phyloP scores from a whole-genome alignment of 257 asterid species.

The Lithospermum erythrorhizon region DNA sequence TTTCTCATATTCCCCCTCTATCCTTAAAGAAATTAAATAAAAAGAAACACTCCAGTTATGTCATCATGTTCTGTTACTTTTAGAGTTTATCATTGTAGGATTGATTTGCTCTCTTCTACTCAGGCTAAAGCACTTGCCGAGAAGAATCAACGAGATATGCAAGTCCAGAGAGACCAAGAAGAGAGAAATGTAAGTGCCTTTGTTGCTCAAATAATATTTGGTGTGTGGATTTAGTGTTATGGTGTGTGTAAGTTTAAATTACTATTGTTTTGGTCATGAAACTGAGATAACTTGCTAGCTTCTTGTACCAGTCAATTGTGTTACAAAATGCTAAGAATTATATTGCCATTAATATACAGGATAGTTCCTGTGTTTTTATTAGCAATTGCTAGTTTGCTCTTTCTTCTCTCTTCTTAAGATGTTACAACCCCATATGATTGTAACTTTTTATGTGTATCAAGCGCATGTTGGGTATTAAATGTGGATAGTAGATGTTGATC shows the following conservation, averaged over 20 bases:
- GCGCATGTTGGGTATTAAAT: background rate
- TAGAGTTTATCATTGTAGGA: background rate
- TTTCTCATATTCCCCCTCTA: background rate
- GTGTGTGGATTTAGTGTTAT: background rate
- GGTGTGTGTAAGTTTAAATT: too few relatives aligned
- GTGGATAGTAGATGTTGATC: too few relatives aligned
- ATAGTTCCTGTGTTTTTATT: background rate
- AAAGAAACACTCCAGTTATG: too few relatives aligned
- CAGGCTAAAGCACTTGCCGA: constrained; percentile 98
- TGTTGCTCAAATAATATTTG: background rate
- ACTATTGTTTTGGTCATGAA: too few relatives aligned
- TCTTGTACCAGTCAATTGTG: too few relatives aligned
- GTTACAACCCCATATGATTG: background rate
- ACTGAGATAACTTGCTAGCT: too few relatives aligned
- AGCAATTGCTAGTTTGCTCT: background rate
- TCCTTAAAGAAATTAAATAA: too few relatives aligned
- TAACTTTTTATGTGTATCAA: background rate
- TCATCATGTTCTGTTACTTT: background rate
- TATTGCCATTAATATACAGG: too few relatives aligned
- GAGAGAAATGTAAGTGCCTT: constrained; percentile 83
- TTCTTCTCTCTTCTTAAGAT: background rate
- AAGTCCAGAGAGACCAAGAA: constrained; percentile 90
- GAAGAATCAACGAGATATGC: constrained; percentile 88
- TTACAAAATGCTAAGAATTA: too few relatives aligned
- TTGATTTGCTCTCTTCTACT: constrained; percentile 11